phyloP scores from a whole-genome alignment of 345 rosid species.

The Barbarea vulgaris region DNA sequence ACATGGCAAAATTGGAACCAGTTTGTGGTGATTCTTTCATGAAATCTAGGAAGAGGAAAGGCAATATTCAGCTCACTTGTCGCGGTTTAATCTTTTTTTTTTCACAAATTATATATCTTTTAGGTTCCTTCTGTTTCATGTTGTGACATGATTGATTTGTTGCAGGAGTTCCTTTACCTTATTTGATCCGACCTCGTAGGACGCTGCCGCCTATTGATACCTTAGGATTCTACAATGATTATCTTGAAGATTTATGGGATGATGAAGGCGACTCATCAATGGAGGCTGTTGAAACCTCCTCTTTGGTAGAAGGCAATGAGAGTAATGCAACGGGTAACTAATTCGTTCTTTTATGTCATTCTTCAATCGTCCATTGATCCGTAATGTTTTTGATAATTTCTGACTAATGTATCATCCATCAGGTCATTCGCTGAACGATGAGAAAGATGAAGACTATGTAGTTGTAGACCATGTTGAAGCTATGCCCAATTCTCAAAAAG shows the following conservation, averaged over 20 bases:
- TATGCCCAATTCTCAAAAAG: not conserved
- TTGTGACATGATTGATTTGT: not conserved
- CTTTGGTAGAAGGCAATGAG: slow-evolving; percentile 26
- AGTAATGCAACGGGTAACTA: not conserved
- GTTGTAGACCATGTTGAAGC: slow-evolving; percentile 12
- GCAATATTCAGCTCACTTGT: not conserved
- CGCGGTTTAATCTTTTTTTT: not conserved
- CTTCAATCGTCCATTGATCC: not conserved
- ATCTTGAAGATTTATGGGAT: not conserved
- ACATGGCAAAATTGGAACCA: slow-evolving; percentile 2
- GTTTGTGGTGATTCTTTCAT: not conserved
- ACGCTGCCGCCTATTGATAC: not conserved
- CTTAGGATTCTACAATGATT: slow-evolving; percentile 1
- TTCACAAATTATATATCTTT: not conserved
- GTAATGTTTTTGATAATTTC: not conserved
- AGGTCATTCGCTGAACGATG: slow-evolving; percentile 12
- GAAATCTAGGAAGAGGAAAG: slow-evolving; percentile 24
- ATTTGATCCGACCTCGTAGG: slow-evolving; percentile 33
- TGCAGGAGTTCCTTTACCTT: slow-evolving; percentile 35
- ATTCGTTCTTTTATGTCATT: not conserved
- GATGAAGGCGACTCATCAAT: slow-evolving; percentile 12
- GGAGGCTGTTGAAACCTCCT: not conserved
- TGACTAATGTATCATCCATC: not conserved
- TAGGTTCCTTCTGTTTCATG: not conserved
- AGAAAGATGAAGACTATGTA: slow-evolving; percentile 27